These are phyloP conservation scores for Geotrichum siamense DNA, from an alignment of 1,139 yeast species.

Conservation along the genomic window DNA sequence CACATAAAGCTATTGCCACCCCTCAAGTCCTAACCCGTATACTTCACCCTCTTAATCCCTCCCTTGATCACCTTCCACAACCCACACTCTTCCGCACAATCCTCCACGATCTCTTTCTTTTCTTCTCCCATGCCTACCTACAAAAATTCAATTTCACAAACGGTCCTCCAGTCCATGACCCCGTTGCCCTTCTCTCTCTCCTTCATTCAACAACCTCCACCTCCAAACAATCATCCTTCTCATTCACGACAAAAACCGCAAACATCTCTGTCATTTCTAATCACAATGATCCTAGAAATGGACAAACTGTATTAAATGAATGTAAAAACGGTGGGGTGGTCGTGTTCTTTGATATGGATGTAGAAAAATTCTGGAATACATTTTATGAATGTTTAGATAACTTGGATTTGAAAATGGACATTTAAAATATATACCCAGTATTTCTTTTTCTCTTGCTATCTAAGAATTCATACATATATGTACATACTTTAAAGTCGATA, in stretches of 20 bases:
- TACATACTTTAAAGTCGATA: too few relatives aligned
- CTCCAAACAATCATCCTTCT: slow-evolving; percentile 23
- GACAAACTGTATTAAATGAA: slow-evolving; percentile 24
- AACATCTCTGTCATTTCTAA: slow-evolving; percentile 36
- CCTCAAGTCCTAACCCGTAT: slow-evolving; percentile 35
- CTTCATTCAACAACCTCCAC: slow-evolving; percentile 41
- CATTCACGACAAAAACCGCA: slow-evolving; percentile 34
- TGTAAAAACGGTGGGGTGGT: slow-evolving; percentile 38
- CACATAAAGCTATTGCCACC: slow-evolving; percentile 62
- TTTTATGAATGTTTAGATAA: slow-evolving; percentile 40
- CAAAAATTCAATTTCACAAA: slow-evolving; percentile 36
- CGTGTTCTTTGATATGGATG: slow-evolving; percentile 43
- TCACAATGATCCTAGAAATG: slow-evolving; percentile 21
- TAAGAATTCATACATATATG: too few relatives aligned
- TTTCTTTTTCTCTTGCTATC: too few relatives aligned
- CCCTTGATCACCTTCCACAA: background rate
- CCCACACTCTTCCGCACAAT: slow-evolving; percentile 39
- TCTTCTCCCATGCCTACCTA: slow-evolving; percentile 46
- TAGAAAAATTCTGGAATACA: slow-evolving; percentile 48
- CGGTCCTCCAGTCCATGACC: slow-evolving; percentile 84
- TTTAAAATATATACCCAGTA: too few relatives aligned
- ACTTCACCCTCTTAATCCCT: slow-evolving; percentile 1
- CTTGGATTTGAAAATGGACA: slow-evolving; percentile 23
- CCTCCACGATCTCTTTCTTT: slow-evolving; percentile 51
- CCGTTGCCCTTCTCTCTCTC: slow-evolving; percentile 58